A percentile compares a stretch with the other conserved stretches of the same genome.
Conservation (phyloP, 805 yeast genomes). For the Candida germanica region DNA sequence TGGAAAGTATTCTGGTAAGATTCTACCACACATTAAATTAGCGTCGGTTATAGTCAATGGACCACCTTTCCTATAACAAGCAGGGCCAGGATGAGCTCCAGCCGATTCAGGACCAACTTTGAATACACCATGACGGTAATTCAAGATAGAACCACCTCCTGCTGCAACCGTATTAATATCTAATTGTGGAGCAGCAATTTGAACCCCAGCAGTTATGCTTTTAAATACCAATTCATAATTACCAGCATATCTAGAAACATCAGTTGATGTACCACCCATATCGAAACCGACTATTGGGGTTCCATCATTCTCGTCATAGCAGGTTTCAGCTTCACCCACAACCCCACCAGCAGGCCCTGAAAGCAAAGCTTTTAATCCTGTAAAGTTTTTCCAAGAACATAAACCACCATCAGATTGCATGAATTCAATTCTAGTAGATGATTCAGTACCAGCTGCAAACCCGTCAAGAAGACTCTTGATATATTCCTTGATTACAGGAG, state of each 20-base stretch:
- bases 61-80: slow-evolving; percentile 70
- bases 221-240: slow-evolving; percentile 77
- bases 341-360: slow-evolving; percentile 99
- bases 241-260: slow-evolving; percentile 50
- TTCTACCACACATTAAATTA: slow-evolving; percentile 64
- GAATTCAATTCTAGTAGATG: slow-evolving; percentile 38
- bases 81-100: slow-evolving; percentile 85
- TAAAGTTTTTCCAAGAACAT: slow-evolving; percentile 73
- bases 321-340: slow-evolving; percentile 85
- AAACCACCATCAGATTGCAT: slow-evolving; percentile 98
- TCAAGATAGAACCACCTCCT: slow-evolving; percentile 39
- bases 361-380: slow-evolving; percentile 82
- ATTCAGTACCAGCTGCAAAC: slow-evolving; percentile 51
- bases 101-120: slow-evolving; percentile 85
- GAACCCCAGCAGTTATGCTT: slow-evolving; percentile 80
- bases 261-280: slow-evolving; percentile 46
- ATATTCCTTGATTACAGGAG: slow-evolving; percentile 45
- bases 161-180: slow-evolving; percentile 44
- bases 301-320: slow-evolving; percentile 42
- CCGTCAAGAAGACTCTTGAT: slow-evolving; percentile 62
- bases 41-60: slow-evolving; percentile 77
- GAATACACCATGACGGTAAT: slow-evolving; percentile 33
- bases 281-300: slow-evolving; percentile 37
- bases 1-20: slow-evolving; percentile 73
- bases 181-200: slow-evolving; percentile 58